A percentile compares a stretch with the other conserved stretches of the same genome.
These are phyloP conservation scores for Coemansia sp. DNA, from an alignment of 192 early-diverging fungal species.

Conservation along the genomic window DNA sequence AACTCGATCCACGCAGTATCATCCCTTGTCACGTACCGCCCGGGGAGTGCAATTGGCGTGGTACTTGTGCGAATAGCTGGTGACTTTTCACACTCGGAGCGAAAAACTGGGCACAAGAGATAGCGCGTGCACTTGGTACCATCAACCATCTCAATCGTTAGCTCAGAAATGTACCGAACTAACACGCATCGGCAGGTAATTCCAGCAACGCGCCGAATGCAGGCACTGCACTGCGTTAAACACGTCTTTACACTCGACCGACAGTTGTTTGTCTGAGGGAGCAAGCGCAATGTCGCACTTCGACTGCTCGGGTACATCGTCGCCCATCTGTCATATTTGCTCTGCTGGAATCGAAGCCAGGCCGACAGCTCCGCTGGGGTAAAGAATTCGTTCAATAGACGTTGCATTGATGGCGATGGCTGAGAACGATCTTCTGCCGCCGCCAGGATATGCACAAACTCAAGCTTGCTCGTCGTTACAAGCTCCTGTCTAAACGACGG, in stretches of 20 bases:
- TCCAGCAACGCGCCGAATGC: constrained; percentile 23
- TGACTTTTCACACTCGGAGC: constrained; percentile 26
- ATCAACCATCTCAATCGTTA: constrained; percentile 24
- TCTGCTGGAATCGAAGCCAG: constrained; percentile 22
- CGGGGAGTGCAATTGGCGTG: constrained; percentile 33
- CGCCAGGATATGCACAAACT: constrained; percentile 33
- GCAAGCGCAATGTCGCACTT: constrained; percentile 14
- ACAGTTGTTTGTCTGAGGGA: constrained; percentile 26
- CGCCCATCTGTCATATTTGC: constrained; percentile 32
- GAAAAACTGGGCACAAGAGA: constrained; percentile 28
- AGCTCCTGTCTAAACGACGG: background rate
- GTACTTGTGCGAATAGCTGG: constrained; percentile 25
- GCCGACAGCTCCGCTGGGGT: constrained; percentile 23
- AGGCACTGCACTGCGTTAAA: constrained; percentile 36
- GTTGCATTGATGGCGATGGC: constrained; percentile 25
- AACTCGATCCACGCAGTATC: constrained; percentile 38
- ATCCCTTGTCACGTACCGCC: constrained; percentile 13
- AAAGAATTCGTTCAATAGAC: constrained; percentile 10
- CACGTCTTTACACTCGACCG: constrained; percentile 1
- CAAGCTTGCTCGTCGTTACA: constrained; percentile 13
- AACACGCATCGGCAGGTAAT: constrained; percentile 21
- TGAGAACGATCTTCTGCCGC: constrained; percentile 1
- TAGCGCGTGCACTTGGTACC: constrained; percentile 15
- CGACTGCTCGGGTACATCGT: constrained; percentile 9
- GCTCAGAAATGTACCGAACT: constrained; percentile 24